Percentiles rank a stretch among this genome's conserved stretches.
Evolutionary conservation across 2,329 filamentous ascomycete genomes (phyloP).

Genomic region (Fusarium bactridioides): DNA sequence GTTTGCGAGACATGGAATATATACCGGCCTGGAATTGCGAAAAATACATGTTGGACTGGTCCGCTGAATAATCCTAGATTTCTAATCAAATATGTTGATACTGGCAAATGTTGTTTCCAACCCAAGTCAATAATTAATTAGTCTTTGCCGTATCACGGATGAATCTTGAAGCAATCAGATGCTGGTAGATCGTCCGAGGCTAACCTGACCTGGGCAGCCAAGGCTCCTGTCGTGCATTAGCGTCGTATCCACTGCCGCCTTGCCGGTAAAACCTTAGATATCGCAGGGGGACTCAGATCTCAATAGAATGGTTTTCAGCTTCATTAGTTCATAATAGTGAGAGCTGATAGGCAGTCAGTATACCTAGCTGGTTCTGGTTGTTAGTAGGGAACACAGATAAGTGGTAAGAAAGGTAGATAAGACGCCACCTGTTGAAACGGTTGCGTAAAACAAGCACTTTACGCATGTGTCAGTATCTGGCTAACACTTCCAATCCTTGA

Average conservation of each 20-base stretch:
- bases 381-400: background rate
- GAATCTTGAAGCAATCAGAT: background rate
- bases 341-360: background rate
- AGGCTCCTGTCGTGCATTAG: background rate
- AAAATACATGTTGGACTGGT: background rate
- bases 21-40: too few species aligned
- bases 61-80: background rate
- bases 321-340: rapidly evolving
- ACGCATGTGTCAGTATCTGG: background rate
- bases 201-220: background rate
- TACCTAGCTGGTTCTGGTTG: background rate
- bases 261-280: background rate
- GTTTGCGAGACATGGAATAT: background rate
- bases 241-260: background rate
- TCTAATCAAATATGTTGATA: background rate
- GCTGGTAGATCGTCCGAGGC: rapidly evolving
- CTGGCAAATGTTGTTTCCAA: background rate
- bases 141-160: background rate
- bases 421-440: background rate
- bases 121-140: background rate
- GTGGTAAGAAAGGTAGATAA: background rate
- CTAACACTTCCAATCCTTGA: background rate
- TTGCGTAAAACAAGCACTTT: background rate
- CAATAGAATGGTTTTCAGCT: background rate
- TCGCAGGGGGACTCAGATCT: background rate